Conservation (phyloP, 2,329 filamentous ascomycete species). For the Myriangium duriaei region DNA sequence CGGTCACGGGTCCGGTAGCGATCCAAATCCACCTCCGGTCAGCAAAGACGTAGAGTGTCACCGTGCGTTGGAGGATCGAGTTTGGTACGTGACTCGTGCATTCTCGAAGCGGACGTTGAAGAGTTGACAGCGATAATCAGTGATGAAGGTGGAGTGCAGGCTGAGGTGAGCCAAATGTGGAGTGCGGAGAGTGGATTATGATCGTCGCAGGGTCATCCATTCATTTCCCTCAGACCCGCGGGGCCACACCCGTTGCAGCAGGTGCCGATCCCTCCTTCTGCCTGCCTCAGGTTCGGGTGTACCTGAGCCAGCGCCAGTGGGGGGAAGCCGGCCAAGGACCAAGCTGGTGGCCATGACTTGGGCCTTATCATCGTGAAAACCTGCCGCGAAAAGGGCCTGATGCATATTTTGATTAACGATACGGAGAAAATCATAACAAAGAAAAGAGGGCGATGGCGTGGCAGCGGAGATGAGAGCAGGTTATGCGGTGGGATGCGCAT, state of each 20-base stretch:
- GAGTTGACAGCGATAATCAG: too few relatives aligned
- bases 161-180: not conserved
- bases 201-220: not conserved
- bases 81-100: too few relatives aligned
- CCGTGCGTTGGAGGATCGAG: too few relatives aligned
- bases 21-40: too few relatives aligned
- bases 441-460: not conserved
- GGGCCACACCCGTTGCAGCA: constrained; percentile 1
- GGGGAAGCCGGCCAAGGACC: too few relatives aligned
- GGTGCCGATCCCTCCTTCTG: constrained; percentile 3
- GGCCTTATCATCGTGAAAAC: too few relatives aligned
- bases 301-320: too few relatives aligned
- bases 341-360: too few relatives aligned
- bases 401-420: not conserved
- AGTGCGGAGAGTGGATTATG: not conserved
- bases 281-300: not conserved
- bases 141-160: not conserved
- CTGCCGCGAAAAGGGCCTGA: too few relatives aligned
- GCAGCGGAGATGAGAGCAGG: not conserved
- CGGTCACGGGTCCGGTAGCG: too few relatives aligned
- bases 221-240: constrained; percentile 1
- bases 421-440: not conserved
- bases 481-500: not conserved
- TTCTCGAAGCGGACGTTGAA: too few relatives aligned
- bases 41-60: too few relatives aligned